phyloP scores from a whole-genome alignment of 2,329 filamentous ascomycete genomes.

The Colletotrichum gigasporum region DNA sequence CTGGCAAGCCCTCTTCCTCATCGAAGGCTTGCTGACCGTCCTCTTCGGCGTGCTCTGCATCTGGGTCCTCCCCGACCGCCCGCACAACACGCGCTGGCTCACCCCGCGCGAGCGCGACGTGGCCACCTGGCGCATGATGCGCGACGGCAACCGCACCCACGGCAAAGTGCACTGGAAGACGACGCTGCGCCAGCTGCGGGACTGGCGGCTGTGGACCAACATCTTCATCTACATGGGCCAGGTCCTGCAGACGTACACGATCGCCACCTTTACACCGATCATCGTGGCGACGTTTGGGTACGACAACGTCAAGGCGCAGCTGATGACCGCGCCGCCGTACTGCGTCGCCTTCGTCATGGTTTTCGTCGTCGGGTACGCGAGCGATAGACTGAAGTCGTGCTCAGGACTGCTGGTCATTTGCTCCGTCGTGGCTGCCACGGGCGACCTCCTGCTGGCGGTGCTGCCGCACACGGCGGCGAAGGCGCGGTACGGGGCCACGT shows the following conservation, averaged over 20 bases:
- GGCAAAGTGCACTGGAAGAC: conserved; percentile 16
- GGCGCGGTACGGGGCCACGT: conserved; percentile 19
- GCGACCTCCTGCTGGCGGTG: conserved; percentile 10
- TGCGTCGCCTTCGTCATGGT: conserved; percentile 33
- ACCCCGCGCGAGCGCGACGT: conserved; percentile 33
- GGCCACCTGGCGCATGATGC: conserved; percentile 33
- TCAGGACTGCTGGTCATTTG: conserved; percentile 28
- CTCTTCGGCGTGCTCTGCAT: conserved; percentile 37
- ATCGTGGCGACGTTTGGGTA: conserved; percentile 36
- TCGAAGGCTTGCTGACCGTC: conserved; percentile 46
- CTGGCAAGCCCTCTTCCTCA: conserved; percentile 43
- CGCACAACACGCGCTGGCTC: conserved; percentile 33
- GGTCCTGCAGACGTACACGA: conserved; percentile 25
- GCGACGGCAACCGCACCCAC: conserved; percentile 32
- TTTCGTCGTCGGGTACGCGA: conserved; percentile 25
- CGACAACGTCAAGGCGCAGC: conserved; percentile 31
- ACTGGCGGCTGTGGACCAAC: conserved; percentile 56
- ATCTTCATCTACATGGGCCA: conserved; percentile 52
- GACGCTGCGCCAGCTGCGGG: conserved; percentile 37
- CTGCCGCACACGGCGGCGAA: conserved; percentile 7
- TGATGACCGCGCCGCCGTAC: conserved; percentile 34
- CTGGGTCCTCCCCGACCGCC: conserved; percentile 34
- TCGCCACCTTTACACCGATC: conserved; percentile 35
- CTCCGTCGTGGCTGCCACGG: conserved; percentile 23
- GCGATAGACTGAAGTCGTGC: conserved; percentile 32